Percentiles rank a stretch among this genome's conserved stretches.
phyloP scores from a whole-genome alignment of 345 rosid species.

The Brassica carinata region DNA sequence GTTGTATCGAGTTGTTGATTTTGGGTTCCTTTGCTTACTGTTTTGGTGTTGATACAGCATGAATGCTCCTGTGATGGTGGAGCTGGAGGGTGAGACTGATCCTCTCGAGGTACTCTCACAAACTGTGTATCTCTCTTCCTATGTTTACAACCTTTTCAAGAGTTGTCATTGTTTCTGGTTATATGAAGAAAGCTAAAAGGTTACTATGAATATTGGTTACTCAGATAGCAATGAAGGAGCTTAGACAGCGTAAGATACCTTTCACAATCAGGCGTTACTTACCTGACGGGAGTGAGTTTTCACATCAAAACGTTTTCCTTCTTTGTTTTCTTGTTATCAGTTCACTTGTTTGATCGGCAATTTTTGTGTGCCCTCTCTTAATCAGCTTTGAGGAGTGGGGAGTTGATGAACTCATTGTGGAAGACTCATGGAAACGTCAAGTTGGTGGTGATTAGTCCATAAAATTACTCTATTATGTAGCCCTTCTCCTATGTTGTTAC shows the following conservation, averaged over 20 bases:
- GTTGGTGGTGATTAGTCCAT: constrained; percentile 69
- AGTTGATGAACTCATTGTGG: constrained; percentile 83
- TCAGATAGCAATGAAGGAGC: constrained; percentile 13
- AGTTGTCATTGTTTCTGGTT: background rate
- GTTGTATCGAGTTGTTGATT: background rate
- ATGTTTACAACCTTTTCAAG: background rate
- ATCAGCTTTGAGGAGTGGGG: constrained; percentile 81
- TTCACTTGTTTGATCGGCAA: background rate
- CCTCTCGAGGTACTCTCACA: constrained; percentile 62
- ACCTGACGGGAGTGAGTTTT: constrained; percentile 51
- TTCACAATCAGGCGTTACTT: constrained; percentile 19
- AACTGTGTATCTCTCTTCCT: background rate
- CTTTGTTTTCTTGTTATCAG: background rate
- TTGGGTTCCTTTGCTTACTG: background rate
- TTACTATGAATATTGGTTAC: background rate
- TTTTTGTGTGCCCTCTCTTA: background rate
- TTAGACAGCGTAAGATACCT: constrained; percentile 13
- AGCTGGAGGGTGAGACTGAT: constrained; percentile 85
- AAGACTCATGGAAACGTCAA: constrained; percentile 94
- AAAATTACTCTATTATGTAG: background rate
- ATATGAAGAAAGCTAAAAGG: background rate
- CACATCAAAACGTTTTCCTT: background rate
- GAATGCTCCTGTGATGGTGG: constrained; percentile 93
- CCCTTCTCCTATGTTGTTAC: background rate
- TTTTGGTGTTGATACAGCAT: constrained; percentile 49